Base-by-base conservation (phyloP, 179 eudicot genomes). In the Silene noctiflora region DNA sequence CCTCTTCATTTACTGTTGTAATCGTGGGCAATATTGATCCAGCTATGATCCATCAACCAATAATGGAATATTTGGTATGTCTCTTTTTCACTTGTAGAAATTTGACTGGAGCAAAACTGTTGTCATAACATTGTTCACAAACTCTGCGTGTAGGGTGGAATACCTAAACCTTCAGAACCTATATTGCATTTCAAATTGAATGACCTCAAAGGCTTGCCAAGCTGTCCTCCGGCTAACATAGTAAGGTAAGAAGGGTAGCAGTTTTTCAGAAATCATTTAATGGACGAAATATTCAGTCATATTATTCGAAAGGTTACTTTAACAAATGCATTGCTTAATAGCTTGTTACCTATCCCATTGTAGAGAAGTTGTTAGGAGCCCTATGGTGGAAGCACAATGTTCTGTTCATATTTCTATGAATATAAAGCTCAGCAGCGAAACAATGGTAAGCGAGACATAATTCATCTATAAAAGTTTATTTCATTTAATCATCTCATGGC, bases 351-450 rank as follows among this genome's bases (percentile, higher is more conserved):
- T 12, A 16, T 71, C 73, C 64, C 55, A 6, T 79, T 88, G 85
- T 78, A 91, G 96, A 84, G 96, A 91, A 84, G 81, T 89, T 83
- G 97, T 91, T 66, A 85, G 84, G 72, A 90, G 94, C 78, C 92
- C 91, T 71, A 91, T 91, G 97, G 94, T 91, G 83, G 94, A 91
- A 87, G 97, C 94, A 71, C 97, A 91, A 73, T 91, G 97, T 81
- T 91, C 88, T 14, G 94, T 89, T 65, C 96, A 91, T 77, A 79
- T 91, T 72, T 87, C 90, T 86, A 85, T 89, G 78, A 89, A 88
- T 60, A 85, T 89, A 17, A 86, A 87, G 84, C 82, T 91, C 67
- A 68, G 81, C 81, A 84, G 83, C 75, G 86, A 87, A 81, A 79
- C 81, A 79, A 85, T 91, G 96, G 96, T 89, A 72, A 48, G 76